phyloP scores from a whole-genome alignment of 140 eudicot species.

The Stevia rebaudiana region DNA sequence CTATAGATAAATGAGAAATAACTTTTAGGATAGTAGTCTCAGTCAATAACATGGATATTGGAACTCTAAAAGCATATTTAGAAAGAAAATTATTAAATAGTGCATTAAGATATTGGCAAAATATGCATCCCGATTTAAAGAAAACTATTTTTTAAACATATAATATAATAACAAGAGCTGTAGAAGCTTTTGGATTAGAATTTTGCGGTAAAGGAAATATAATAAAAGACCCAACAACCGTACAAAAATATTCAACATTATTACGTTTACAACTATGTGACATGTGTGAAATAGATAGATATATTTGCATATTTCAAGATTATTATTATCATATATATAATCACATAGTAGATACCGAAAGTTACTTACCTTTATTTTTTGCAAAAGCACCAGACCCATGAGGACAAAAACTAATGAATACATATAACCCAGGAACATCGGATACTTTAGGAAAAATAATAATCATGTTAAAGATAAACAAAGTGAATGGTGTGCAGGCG shows the following conservation, averaged over 20 bases:
- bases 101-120: constrained; percentile 1
- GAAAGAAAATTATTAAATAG: constrained; percentile 2
- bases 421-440: neutral
- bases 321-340: constrained; percentile 8
- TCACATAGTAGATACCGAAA: neutral
- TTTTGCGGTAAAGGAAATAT: constrained; percentile 3
- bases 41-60: neutral
- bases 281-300: constrained; percentile 2
- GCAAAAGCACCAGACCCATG: neutral
- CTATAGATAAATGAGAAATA: constrained; percentile 1
- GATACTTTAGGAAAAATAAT: neutral
- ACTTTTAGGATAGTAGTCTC: neutral
- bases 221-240: neutral
- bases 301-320: neutral
- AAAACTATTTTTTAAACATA: neutral
- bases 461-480: neutral
- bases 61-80: neutral
- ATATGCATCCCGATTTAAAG: neutral
- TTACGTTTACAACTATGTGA: constrained; percentile 2
- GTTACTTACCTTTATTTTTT: neutral
- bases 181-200: neutral
- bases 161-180: neutral
- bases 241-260: neutral
- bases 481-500: neutral
- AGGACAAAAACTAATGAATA: neutral